Evolutionary conservation across 805 yeast genomes (phyloP), one percentile per base, ranked within the genome.

Genomic region (Yamadazyma paraphyllophila): DNA sequence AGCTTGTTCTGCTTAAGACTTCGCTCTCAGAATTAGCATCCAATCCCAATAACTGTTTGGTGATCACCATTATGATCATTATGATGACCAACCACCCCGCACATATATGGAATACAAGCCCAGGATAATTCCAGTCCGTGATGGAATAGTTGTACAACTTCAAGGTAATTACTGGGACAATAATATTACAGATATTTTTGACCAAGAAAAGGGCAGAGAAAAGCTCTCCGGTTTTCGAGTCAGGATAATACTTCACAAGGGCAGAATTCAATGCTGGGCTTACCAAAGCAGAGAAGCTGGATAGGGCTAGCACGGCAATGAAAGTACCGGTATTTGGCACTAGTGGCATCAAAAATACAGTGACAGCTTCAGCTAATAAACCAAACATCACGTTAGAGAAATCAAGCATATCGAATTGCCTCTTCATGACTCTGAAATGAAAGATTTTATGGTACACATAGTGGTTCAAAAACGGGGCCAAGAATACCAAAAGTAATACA

Each of bases 141-240:
- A 71, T 44, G 3, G 67, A 54, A 15, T 41, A 42, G 45, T 66
- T 66, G 56, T 84, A 85, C 17, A 82, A 43, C 2, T 66, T 62
- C 13, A 83, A 60, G 27, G 77, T 60, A 0, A 67, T 13, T 5
- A 80, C 62, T 0, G 92, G 89, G 1, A 73, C 63, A 7, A 75
- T 45, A 48, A 83, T 64, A 47, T 67, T 62, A 3, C 76, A 61
- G 0, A 76, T 40, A 51, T 80, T 82, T 57, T 81, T 78, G 13
- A 83, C 58, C 41, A 85, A 59, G 0, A 88, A 79, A 36, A 85
- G 60, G 0, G 84, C 88, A 8, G 92, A 90, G 64, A 84, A 85
- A 13, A 83, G 69, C 60, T 84, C 89, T 13, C 95, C 95, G 4
- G 80, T 72, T 49, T 75, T 74, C 11, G 75, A 71, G 34, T 79